Evolutionary conservation across 805 yeast species (phyloP).

Genomic region (Isabelozyma gotoi): DNA sequence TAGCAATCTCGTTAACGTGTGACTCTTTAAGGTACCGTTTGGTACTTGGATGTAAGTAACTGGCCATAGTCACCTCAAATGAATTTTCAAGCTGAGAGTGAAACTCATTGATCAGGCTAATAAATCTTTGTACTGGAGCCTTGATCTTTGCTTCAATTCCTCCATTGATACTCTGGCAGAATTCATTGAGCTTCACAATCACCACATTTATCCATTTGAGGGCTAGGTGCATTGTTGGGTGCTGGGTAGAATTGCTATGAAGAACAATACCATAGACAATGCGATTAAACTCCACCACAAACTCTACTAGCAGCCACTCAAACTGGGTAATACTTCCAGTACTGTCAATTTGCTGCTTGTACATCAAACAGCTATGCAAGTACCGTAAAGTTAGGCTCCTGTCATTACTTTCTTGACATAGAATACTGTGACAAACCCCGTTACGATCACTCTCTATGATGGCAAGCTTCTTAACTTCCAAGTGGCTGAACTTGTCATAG

Average conservation of each 20-base stretch:
- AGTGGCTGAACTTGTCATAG: slow-evolving; percentile 3
- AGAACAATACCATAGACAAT: slow-evolving; percentile 12
- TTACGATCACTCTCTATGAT: slow-evolving; percentile 6
- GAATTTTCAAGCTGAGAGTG: slow-evolving; percentile 13
- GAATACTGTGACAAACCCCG: slow-evolving; percentile 3
- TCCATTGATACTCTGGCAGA: neutral
- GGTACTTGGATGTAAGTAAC: slow-evolving; percentile 24
- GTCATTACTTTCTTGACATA: slow-evolving; percentile 8
- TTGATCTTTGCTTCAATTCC: slow-evolving; percentile 3
- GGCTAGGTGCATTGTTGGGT: slow-evolving; percentile 16
- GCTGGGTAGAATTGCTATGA: neutral
- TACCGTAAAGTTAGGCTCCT: slow-evolving; percentile 7
- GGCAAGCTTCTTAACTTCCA: neutral
- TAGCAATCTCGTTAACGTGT: slow-evolving; percentile 5
- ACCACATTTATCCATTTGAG: slow-evolving; percentile 21
- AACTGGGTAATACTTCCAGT: slow-evolving; percentile 4
- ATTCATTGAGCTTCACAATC: slow-evolving; percentile 6
- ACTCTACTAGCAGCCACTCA: slow-evolving; percentile 15
- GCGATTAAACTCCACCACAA: slow-evolving; percentile 8
- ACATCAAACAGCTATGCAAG: slow-evolving; percentile 7
- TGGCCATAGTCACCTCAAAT: slow-evolving; percentile 12
- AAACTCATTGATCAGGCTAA: slow-evolving; percentile 6
- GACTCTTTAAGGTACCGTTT: slow-evolving; percentile 17
- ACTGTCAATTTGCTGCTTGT: slow-evolving; percentile 7
- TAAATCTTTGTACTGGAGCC: slow-evolving; percentile 4